A percentile compares a stretch with the other conserved stretches of the same genome.
Evolutionary conservation across 768 basidiomycete species (phyloP).

Genomic region (Lanmaoa pseudosensibilis): DNA sequence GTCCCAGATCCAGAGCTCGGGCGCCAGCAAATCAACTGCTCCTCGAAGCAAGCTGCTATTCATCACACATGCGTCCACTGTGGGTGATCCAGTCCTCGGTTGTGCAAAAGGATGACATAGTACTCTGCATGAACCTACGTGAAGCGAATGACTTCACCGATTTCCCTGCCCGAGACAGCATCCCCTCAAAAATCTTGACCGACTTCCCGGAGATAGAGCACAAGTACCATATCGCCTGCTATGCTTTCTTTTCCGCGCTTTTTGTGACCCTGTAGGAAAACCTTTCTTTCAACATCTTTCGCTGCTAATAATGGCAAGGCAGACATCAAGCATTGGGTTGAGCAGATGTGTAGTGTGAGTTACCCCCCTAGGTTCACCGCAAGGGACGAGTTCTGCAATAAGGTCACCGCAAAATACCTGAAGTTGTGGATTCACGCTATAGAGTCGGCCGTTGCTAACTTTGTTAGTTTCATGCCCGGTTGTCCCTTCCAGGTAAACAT

Average conservation of each 20-base stretch:
- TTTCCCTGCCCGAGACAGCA: too few relatives aligned
- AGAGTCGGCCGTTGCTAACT: background rate
- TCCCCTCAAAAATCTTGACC: too few relatives aligned
- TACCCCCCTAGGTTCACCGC: background rate
- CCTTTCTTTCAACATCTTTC: background rate
- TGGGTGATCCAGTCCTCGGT: background rate
- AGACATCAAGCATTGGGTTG: background rate
- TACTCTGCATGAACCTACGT: background rate
- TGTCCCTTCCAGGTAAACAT: background rate
- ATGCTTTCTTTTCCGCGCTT: background rate
- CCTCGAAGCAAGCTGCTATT: background rate
- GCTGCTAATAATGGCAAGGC: background rate
- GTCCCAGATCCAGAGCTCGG: background rate
- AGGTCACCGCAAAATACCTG: too few relatives aligned
- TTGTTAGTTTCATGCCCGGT: background rate
- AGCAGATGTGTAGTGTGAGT: background rate
- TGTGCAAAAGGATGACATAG: background rate
- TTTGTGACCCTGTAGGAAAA: background rate
- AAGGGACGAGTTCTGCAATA: background rate
- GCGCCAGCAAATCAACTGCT: background rate
- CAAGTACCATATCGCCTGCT: background rate
- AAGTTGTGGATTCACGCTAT: too few relatives aligned
- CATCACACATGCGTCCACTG: background rate
- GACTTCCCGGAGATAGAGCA: background rate
- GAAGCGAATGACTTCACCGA: background rate